These are phyloP conservation scores for Allantophomopsis cytisporea DNA, from an alignment of 2,329 filamentous ascomycete species.

Conservation along the genomic window DNA sequence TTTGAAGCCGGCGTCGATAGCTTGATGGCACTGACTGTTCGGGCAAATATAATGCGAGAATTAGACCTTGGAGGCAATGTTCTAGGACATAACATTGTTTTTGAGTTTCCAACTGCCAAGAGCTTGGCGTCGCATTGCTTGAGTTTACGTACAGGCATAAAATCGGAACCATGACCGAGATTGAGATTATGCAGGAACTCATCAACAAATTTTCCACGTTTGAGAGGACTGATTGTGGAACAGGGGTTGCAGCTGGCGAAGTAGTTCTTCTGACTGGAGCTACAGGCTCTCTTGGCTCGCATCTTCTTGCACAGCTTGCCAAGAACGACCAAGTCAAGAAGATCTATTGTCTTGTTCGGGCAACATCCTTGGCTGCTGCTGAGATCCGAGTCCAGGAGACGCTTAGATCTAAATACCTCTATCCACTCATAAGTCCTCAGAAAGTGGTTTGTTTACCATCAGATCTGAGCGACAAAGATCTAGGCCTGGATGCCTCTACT, in stretches of 20 bases:
- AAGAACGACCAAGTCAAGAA: slow-evolving; percentile 36
- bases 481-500: slow-evolving; percentile 21
- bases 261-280: slow-evolving; percentile 41
- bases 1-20: slow-evolving; percentile 20
- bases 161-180: slow-evolving; percentile 10
- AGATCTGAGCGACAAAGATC: slow-evolving; percentile 23
- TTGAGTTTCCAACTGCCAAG: slow-evolving; percentile 15
- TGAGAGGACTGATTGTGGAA: neutral
- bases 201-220: slow-evolving; percentile 25
- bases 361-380: slow-evolving; percentile 16
- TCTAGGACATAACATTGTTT: slow-evolving; percentile 15
- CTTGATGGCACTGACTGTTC: slow-evolving; percentile 23
- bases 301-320: slow-evolving; percentile 44
- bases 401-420: slow-evolving; percentile 22
- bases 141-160: slow-evolving; percentile 4
- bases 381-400: slow-evolving; percentile 19
- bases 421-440: slow-evolving; percentile 9
- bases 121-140: slow-evolving; percentile 8
- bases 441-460: slow-evolving; percentile 24
- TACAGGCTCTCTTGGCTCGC: slow-evolving; percentile 51
- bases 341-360: slow-evolving; percentile 37
- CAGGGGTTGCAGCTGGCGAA: neutral
- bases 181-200: slow-evolving; percentile 18
- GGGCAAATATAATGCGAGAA: slow-evolving; percentile 2
- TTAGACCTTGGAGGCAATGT: slow-evolving; percentile 13